Evolutionary conservation across 2,329 filamentous ascomycete genomes (phyloP), one percentile per base, ranked within the genome.

Genomic region (Aureobasidium namibiae): DNA sequence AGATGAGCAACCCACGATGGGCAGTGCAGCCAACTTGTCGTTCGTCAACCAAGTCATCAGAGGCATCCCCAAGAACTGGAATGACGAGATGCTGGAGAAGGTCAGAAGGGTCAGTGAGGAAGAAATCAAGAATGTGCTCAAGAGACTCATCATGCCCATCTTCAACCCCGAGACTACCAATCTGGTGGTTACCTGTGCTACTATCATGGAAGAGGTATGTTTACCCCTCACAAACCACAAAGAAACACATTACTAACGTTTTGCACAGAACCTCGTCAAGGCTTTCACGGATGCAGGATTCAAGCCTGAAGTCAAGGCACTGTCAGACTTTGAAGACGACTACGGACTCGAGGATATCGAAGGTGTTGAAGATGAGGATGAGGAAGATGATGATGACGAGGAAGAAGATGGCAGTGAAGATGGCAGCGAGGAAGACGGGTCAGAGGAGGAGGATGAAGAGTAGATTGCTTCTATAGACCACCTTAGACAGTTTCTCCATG

Each of bases 331-430:
- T 72, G 85, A 95, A 71, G 90, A 96, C 63, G 89, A 91, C 67
- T 97, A 97, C 70, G 92, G 92, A 0, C 97, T 95, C 72, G 85
- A 95, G 71, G 90, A 96, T 63, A 89, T 91, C 67, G 97, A 97
- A 95, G 74, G 95, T 77, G 16, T 89, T 44, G 71, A 89, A 95
- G 72, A 87, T 87, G 46, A 78, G 64, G 24, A 85, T 64, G 29
- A 90, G 81, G 65, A 61, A 9, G 54, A 58, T 3, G 46, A 50
- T 6, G 56, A 59, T 1, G 52, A 56, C 75, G 96, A 48, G 81
- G 88, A 78, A 77, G 56, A 52, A 24, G 44, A 58, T 23, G 56
- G 31, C 8, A 29, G 38, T 36, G 46, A 50, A 39, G 29, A 38
- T 5, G 57, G 46, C 10, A 41, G 39, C 24, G 46, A 53, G 2